Conservation (phyloP, 2,329 filamentous ascomycete species). For the Fusarium torulosum region DNA sequence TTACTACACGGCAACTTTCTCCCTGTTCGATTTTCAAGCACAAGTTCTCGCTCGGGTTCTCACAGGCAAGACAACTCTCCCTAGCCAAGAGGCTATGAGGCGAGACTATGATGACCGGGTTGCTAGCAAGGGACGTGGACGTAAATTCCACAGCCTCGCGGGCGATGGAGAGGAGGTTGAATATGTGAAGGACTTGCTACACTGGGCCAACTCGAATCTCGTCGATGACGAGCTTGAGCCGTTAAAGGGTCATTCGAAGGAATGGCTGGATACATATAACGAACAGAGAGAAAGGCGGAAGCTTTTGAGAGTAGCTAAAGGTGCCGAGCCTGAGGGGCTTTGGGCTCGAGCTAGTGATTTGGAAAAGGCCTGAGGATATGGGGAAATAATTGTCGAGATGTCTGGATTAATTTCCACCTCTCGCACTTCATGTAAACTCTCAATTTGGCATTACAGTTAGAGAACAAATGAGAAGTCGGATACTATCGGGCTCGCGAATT, state of each 20-base stretch:
- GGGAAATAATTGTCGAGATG: not conserved
- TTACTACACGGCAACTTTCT: constrained; percentile 75
- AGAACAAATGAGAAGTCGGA: too few species aligned
- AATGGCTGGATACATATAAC: constrained; percentile 38
- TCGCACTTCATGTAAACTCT: too few species aligned
- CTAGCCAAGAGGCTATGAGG: constrained; percentile 7
- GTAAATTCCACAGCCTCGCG: constrained; percentile 46
- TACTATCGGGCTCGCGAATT: too few species aligned
- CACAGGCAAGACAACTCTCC: constrained; percentile 57
- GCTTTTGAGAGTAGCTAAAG: constrained; percentile 18
- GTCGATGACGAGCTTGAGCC: constrained; percentile 19
- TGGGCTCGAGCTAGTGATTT: constrained; percentile 29
- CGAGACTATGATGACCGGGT: constrained; percentile 45
- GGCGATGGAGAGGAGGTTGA: constrained; percentile 40
- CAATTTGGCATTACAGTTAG: too few species aligned
- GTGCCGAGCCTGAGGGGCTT: constrained; percentile 25
- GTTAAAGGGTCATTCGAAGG: constrained; percentile 20
- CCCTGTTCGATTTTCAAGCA: constrained; percentile 77
- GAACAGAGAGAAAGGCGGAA: constrained; percentile 26
- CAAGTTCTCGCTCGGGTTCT: constrained; percentile 70
- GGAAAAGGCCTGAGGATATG: not conserved
- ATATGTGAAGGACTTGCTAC: constrained; percentile 43
- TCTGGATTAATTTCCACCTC: not conserved
- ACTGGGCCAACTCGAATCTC: constrained; percentile 39
- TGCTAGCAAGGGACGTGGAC: constrained; percentile 32